Conservation (phyloP, 495 filamentous ascomycete species). For the Clohesyomyces aquaticus region DNA sequence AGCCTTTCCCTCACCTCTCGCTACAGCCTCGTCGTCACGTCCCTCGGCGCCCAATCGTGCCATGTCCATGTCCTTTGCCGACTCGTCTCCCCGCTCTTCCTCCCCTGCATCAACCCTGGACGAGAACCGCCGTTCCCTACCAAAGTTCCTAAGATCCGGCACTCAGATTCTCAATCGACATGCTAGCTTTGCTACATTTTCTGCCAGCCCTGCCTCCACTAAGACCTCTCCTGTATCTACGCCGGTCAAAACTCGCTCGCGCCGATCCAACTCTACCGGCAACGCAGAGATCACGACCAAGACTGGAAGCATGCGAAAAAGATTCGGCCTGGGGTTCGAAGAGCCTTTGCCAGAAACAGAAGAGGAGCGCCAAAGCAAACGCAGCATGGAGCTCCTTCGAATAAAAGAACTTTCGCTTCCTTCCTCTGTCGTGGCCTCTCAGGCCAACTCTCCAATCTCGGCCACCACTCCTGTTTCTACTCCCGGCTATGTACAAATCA, state of each 20-base stretch:
- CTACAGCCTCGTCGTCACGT: constrained; percentile 7
- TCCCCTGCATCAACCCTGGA: constrained; percentile 33
- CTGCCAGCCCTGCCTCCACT: constrained; percentile 7
- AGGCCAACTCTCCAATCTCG: constrained; percentile 1
- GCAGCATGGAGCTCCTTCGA: constrained; percentile 30
- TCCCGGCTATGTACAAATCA: constrained; percentile 12
- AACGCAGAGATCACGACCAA: constrained; percentile 18
- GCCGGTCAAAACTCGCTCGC: constrained; percentile 23
- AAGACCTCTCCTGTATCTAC: constrained; percentile 14
- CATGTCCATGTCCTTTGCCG: constrained; percentile 32
- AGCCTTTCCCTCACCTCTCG: constrained; percentile 4
- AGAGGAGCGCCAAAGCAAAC: constrained; percentile 34
- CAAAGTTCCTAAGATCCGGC: constrained; percentile 28
- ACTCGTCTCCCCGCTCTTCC: constrained; percentile 33
- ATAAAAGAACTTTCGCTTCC: constrained; percentile 30
- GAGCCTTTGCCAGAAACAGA: constrained; percentile 32
- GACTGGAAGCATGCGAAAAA: constrained; percentile 27
- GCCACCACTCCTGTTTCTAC: neutral
- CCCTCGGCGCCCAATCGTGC: constrained; percentile 23
- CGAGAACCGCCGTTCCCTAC: constrained; percentile 32
- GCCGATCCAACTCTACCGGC: constrained; percentile 36
- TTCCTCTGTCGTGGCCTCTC: neutral
- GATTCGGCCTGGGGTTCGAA: constrained; percentile 34
- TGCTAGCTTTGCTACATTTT: constrained; percentile 9
- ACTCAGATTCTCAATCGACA: constrained; percentile 33